These are phyloP conservation scores for Scleroderma bovista DNA, from an alignment of 768 basidiomycete genomes.

Conservation along the genomic window DNA sequence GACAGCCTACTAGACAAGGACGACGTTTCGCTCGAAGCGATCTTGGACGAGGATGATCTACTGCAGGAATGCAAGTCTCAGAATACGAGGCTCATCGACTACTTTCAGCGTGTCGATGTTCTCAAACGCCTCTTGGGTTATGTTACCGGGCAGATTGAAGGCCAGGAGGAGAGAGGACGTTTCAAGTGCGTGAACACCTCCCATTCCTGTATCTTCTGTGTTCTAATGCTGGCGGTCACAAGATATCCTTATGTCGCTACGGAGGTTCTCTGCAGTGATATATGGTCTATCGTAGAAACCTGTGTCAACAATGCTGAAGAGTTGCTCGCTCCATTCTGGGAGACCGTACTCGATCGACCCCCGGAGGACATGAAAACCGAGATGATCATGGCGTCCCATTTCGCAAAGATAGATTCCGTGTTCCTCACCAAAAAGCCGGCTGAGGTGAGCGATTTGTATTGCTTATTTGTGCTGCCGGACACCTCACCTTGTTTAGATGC, in stretches of 20 bases:
- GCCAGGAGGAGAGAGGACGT: conserved; percentile 68
- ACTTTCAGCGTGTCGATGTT: conserved; percentile 78
- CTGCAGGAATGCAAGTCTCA: conserved; percentile 94
- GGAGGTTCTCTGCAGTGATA: conserved; percentile 92
- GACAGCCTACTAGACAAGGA: conserved; percentile 89
- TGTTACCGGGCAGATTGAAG: conserved; percentile 83
- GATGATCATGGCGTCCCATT: conserved; percentile 86
- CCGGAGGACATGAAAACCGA: conserved; percentile 84
- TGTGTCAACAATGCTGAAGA: conserved; percentile 67
- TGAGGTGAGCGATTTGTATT: conserved; percentile 55
- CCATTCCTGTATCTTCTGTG: background rate
- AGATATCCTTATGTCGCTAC: conserved; percentile 93
- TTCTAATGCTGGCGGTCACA: conserved; percentile 3
- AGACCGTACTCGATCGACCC: conserved; percentile 72
- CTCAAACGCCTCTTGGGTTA: conserved; percentile 76
- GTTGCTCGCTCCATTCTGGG: conserved; percentile 87
- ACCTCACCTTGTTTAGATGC: conserved; percentile 55
- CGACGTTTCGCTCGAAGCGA: conserved; percentile 81
- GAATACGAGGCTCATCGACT: conserved; percentile 84
- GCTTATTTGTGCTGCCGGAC: conserved; percentile 13
- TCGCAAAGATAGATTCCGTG: conserved; percentile 88
- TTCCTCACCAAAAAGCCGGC: conserved; percentile 85
- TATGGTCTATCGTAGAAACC: conserved; percentile 92
- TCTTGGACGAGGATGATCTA: conserved; percentile 91
- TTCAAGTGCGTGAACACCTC: conserved; percentile 62